These are phyloP conservation scores for Collybia nuda DNA, from an alignment of 768 basidiomycete species.

Conservation along the genomic window DNA sequence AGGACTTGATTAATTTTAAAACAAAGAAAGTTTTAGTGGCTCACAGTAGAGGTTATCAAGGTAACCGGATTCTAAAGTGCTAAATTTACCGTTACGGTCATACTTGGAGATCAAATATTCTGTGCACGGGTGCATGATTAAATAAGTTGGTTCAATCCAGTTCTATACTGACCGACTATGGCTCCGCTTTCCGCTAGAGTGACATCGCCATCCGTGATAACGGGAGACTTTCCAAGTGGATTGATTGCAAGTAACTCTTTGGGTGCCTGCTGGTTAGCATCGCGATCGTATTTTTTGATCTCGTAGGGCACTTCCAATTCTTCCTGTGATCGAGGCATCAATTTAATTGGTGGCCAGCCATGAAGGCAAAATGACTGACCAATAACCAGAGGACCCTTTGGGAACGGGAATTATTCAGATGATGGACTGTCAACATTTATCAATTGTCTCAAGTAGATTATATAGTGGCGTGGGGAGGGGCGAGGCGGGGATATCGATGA, in stretches of 20 bases:
- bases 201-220: slow-evolving; percentile 40
- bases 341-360: not conserved
- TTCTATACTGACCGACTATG: slow-evolving; percentile 16
- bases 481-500: too few species aligned
- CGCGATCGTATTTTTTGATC: slow-evolving; percentile 32
- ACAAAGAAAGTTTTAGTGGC: not conserved
- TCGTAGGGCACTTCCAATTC: slow-evolving; percentile 42
- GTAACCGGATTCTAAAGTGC: slow-evolving; percentile 12
- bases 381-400: slow-evolving; percentile 49
- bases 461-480: too few species aligned
- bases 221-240: slow-evolving; percentile 38
- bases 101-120: slow-evolving; percentile 21
- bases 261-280: slow-evolving; percentile 21
- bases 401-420: slow-evolving; percentile 48
- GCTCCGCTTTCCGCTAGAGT: slow-evolving; percentile 32
- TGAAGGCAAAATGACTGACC: slow-evolving; percentile 13
- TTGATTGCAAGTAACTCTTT: slow-evolving; percentile 31
- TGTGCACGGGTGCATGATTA: not conserved
- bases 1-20: not conserved
- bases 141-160: not conserved
- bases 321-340: slow-evolving; percentile 21
- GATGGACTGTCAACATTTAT: slow-evolving; percentile 33
- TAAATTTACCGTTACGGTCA: slow-evolving; percentile 13
- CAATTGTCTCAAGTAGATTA: not conserved
- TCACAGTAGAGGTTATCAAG: slow-evolving; percentile 16